These are phyloP conservation scores for Penicillium cosmopolitanum DNA, from an alignment of 495 filamentous ascomycete species.

Conservation along the genomic window DNA sequence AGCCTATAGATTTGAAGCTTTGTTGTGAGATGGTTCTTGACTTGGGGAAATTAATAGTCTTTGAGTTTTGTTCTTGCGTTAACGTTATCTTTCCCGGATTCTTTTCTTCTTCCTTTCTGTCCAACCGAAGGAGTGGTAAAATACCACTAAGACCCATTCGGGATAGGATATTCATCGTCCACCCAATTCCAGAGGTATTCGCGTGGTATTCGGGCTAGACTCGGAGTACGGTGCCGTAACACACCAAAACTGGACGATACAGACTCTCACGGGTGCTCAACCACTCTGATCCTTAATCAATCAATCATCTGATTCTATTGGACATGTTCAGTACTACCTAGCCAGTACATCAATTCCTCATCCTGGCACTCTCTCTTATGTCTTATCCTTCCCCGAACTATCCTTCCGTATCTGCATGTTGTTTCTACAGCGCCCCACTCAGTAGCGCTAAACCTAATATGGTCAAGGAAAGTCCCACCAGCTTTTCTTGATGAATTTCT, in stretches of 20 bases:
- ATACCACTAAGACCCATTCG: constrained; percentile 14
- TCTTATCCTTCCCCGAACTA: too few relatives aligned
- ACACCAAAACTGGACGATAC: not conserved
- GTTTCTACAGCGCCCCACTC: too few relatives aligned
- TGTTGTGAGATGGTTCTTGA: too few relatives aligned
- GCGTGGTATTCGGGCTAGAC: constrained; percentile 13
- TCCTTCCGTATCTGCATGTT: too few relatives aligned
- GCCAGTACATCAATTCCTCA: constrained; percentile 4
- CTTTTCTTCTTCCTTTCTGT: not conserved
- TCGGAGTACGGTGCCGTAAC: constrained; percentile 9
- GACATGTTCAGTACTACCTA: constrained; percentile 1
- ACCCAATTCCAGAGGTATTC: constrained; percentile 17
- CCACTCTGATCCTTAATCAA: not conserved
- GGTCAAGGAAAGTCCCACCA: not conserved
- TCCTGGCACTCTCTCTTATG: not conserved
- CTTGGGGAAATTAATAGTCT: too few relatives aligned
- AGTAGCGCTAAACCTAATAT: not conserved
- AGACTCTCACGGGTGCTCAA: not conserved
- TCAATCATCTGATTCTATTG: constrained; percentile 5
- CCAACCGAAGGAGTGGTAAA: constrained; percentile 10
- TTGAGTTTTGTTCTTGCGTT: too few relatives aligned
- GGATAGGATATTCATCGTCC: constrained; percentile 16
- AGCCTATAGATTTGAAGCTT: too few relatives aligned
- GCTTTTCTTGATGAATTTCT: not conserved
- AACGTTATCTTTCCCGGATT: too few relatives aligned